phyloP scores from a whole-genome alignment of 352 stramenopile species.

The Elongisporangium prolatum region DNA sequence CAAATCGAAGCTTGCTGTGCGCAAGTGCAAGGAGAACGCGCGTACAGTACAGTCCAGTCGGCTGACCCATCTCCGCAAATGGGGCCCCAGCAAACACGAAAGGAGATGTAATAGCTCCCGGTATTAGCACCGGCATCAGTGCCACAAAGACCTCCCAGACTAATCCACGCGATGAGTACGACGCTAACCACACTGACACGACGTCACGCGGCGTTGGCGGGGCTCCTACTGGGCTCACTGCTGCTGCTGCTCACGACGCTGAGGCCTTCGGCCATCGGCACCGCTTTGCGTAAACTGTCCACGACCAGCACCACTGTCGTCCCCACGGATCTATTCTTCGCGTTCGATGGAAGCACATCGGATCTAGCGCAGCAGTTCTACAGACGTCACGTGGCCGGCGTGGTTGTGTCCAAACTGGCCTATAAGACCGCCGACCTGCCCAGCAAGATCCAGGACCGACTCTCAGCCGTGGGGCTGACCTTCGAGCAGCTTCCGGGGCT shows the following conservation, averaged over 20 bases:
- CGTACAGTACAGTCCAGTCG: not conserved
- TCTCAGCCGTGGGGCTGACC: slow-evolving; percentile 6
- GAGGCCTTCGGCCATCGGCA: not conserved
- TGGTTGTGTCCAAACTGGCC: slow-evolving; percentile 19
- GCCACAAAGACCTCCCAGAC: not conserved
- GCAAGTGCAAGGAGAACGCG: not conserved
- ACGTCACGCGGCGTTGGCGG: not conserved
- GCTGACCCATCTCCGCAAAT: not conserved
- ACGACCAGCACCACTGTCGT: slow-evolving; percentile 1
- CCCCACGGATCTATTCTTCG: slow-evolving; percentile 12
- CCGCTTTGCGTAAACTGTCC: not conserved
- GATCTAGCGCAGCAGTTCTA: slow-evolving; percentile 29
- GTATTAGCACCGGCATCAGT: not conserved
- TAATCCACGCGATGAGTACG: not conserved
- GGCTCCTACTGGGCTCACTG: not conserved
- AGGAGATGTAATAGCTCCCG: not conserved
- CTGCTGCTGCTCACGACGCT: not conserved
- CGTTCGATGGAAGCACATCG: slow-evolving; percentile 23
- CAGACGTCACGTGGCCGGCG: slow-evolving; percentile 15
- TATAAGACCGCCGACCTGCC: slow-evolving; percentile 10
- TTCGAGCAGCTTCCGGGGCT: slow-evolving; percentile 15
- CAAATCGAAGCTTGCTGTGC: not conserved
- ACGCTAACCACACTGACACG: not conserved
- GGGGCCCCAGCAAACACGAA: not conserved
- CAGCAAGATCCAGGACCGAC: slow-evolving; percentile 6